Base-by-base conservation (phyloP, 1,284 basidiomycete species). In the Xerocomus subilludens region DNA sequence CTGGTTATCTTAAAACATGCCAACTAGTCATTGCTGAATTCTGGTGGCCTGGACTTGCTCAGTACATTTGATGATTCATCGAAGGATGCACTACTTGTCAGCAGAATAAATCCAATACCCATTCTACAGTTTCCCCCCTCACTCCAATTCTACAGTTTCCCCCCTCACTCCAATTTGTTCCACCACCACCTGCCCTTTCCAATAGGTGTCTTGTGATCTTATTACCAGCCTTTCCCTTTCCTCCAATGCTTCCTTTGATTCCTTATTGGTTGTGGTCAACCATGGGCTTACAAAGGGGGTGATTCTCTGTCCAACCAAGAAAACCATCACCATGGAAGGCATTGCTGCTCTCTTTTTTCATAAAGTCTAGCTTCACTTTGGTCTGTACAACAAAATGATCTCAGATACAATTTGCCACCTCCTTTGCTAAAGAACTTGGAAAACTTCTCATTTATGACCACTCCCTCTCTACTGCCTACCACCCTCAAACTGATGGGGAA, bases 71-170 rank as follows among this genome's bases (percentile, higher is more conserved):
- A 2, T 51, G 67, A 16, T 80, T 77, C 72, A 72, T 79, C 11
- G 32, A 56, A 49, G 74, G 69, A 1, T 81, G 72, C 56, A 65
- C 71, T 13, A 47, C 67, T 2, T 80, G 77, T 49, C 73, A 78
- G 42, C 36, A 69, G 30, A 74, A 51, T 9, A 80, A 80, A 35
- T 27, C 47, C 11, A 42, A 68, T 25, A 72, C n/a, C 0, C 68
- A 73, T 56, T 64, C 67, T 20, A 65, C 63, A 9, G 38, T 36
- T 2, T 59, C 71, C 32, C 60, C 49, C 10, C 30, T 60, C 45
- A 2, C 30, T 16, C 47, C 63, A n/a, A 73, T 56, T 64, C 67
- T 20, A 65, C 63, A 9, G 38, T 36, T 2, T n/a, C n/a, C n/a
- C n/a, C n/a, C n/a, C n/a, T n/a, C n/a, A n/a, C n/a, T n/a, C 5